Base-by-base conservation (phyloP, 371 early-diverging fungal species). In the Mortierella sp. region DNA sequence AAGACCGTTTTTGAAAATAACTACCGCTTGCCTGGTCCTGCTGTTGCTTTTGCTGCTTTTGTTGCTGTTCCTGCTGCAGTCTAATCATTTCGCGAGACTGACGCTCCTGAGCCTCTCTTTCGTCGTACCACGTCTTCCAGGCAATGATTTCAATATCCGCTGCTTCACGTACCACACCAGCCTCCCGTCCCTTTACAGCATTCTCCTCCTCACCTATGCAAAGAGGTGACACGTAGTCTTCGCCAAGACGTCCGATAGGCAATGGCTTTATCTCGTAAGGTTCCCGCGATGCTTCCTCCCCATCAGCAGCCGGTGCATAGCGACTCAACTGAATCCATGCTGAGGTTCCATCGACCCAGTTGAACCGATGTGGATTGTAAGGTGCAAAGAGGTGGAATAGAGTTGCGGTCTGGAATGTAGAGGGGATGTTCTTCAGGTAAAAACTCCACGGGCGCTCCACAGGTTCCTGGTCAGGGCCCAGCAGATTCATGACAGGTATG, bases 321-420 rank as follows among this genome's bases (percentile, higher is more conserved):
- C 39, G 78, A 41, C 69, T 82, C 11, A 86, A 42, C 27, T 72
- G 79, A 9, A 87, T 46, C 85, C 83, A 85, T 6, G 83, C 86
- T 15, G 50, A 70, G 0, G 54, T 78, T 15, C 76, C 68, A 32
- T 85, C 79, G 19, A 79, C 52, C 85, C 87, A 86, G 4, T 69
- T 72, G 42, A 86, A 63, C 3, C 70, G 60, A 46, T 76, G 52
- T 2, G 87, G 85, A 26, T 62, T 63, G 24, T 80, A 68, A 27
- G 81, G 63, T 4, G 61, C 75, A 58, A 84, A 86, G 15, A 87
- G 61, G 3, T 69, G 57, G 49, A 84, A 81, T 19, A 87, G 57
- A 2, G 81, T 81, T 17, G 65, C 43, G 4, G 72, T 80, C 14
- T 70, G 66, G 32, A 79, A 43, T n/a, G 72, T 78, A 8, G 61